Base-by-base conservation (phyloP, 371 early-diverging fungal genomes). In the Rhizopus arrhizus region DNA sequence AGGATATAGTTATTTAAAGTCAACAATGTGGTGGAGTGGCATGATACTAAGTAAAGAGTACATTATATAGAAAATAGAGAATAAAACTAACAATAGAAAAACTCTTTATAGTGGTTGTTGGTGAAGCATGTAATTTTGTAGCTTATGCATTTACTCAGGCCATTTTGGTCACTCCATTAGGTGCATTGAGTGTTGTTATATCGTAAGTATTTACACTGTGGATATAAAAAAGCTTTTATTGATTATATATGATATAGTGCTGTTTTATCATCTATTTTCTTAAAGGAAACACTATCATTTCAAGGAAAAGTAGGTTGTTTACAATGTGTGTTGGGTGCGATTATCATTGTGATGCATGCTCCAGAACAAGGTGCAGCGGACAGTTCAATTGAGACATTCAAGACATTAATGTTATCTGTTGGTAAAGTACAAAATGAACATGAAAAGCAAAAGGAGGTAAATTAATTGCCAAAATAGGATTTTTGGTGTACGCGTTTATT, bases 131-230 rank as follows among this genome's bases (percentile, higher is more conserved):
- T 67, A 97, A 97, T 75, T 96, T 97, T 78, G 87, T 92, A 1
- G 97, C 97, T 9, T 97, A 96, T 69, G 87, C 95, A n/a, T 96
- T 90, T 75, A 93, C 97, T 6, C 95, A 94, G 4, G 97, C 97
- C 5, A 92, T 97, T 43, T 64, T 96, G 43, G 95, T 97, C 10
- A 96, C 97, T 13, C 97, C 97, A 12, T 73, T 97, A 31, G 97
- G 97, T 28, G 96, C 95, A 31, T 78, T 96, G 10, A 89, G 89
- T 73, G 98, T 97, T 11, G 77, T 77, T 12, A 32, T 58, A 31
- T 49, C 62, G 62, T 58, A 55, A 62, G 43, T 22, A 32, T n/a
- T 15, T 3, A 29, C 33, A 6, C 43, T 12, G 16, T 32, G 11
- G n/a, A n/a, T 6, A 15, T 28, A 48, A 9, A 41, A 28, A 48